Conservation (phyloP, 192 early-diverging fungal species). For the Backusella tarrabulga region DNA sequence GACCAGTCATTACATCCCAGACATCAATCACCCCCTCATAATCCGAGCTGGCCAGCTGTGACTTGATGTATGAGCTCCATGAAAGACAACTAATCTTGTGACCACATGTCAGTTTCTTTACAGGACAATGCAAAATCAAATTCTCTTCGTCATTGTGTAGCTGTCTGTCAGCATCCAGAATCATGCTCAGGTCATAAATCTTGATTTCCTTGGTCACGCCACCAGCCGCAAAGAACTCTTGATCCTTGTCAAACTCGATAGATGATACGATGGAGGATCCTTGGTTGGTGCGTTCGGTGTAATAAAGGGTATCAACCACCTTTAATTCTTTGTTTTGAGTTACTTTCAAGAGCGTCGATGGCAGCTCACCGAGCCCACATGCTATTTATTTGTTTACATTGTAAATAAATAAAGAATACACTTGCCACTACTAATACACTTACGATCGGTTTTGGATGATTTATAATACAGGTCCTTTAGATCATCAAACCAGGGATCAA, state of each 20-base stretch:
- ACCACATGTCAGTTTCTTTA: slow-evolving; percentile 71
- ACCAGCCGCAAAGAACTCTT: slow-evolving; percentile 91
- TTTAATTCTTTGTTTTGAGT: slow-evolving; percentile 67
- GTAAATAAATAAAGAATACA: no score
- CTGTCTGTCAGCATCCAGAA: slow-evolving; percentile 20
- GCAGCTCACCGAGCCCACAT: slow-evolving; percentile 45
- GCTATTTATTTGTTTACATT: neutral
- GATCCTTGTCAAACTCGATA: slow-evolving; percentile 93
- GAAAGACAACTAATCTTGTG: slow-evolving; percentile 94
- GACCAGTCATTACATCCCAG: slow-evolving; percentile 81
- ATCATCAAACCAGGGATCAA: slow-evolving; percentile 55
- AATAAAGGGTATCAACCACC: slow-evolving; percentile 76
- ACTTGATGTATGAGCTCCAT: slow-evolving; percentile 88
- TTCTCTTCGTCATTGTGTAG: slow-evolving; percentile 29
- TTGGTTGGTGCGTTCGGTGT: slow-evolving; percentile 64
- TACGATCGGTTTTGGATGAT: slow-evolving; percentile 43
- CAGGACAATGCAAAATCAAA: slow-evolving; percentile 66
- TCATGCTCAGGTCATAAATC: slow-evolving; percentile 78
- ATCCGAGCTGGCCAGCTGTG: slow-evolving; percentile 84
- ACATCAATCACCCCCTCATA: slow-evolving; percentile 89
- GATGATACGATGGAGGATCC: slow-evolving; percentile 84
- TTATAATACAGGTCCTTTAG: slow-evolving; percentile 74
- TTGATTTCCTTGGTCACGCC: slow-evolving; percentile 93
- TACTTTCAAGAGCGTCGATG: slow-evolving; percentile 67
- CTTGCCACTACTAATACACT: slow-evolving; percentile 21